Evolutionary conservation across 495 filamentous ascomycete species (phyloP).

Genomic region (Penicillium maclennaniae): DNA sequence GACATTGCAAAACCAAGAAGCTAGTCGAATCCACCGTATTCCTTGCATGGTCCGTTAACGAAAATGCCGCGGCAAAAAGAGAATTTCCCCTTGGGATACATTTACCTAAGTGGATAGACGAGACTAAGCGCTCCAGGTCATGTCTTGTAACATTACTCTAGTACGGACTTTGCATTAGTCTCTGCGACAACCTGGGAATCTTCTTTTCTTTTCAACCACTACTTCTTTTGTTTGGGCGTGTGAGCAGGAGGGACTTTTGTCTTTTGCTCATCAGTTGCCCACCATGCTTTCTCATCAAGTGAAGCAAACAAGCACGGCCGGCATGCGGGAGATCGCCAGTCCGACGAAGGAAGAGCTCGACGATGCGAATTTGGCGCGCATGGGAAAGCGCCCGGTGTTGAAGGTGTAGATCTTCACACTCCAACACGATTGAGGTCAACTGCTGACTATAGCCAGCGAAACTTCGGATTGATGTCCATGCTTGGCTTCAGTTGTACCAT

Average conservation of each 20-base stretch:
- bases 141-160: background rate
- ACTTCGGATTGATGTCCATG: slow-evolving; percentile 47
- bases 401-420: slow-evolving; percentile 19
- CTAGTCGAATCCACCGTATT: background rate
- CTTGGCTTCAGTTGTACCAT: slow-evolving; percentile 50
- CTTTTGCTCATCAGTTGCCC: background rate
- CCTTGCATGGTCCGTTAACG: background rate
- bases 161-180: slow-evolving; percentile 1
- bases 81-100: background rate
- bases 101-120: background rate
- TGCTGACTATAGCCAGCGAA: slow-evolving; percentile 29
- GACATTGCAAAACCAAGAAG: background rate
- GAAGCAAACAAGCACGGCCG: slow-evolving; percentile 11
- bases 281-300: slow-evolving; percentile 12
- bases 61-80: background rate
- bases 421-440: background rate
- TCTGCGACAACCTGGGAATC: background rate
- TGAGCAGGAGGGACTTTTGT: background rate
- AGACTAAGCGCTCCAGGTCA: background rate
- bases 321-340: slow-evolving; percentile 10
- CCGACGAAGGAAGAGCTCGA: slow-evolving; percentile 30
- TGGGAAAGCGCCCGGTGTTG: slow-evolving; percentile 51
- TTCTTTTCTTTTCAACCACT: background rate
- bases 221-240: background rate
- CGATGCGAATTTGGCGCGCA: slow-evolving; percentile 37